Percentiles rank a stretch among this genome's conserved stretches.
These are phyloP conservation scores for Phialophora verrucosa DNA, from an alignment of 2,329 filamentous ascomycete genomes.

Conservation along the genomic window DNA sequence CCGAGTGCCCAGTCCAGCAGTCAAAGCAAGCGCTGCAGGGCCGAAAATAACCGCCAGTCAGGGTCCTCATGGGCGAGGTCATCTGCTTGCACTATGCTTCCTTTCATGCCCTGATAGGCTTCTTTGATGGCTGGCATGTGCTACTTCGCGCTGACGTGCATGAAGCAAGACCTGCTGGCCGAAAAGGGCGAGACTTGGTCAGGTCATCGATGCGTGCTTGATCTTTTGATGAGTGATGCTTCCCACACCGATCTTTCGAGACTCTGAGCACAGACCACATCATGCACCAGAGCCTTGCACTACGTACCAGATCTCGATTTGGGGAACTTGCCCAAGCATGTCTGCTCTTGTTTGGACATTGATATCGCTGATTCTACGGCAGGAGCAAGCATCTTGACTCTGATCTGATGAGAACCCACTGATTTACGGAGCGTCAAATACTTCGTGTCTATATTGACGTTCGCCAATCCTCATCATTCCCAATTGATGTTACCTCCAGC, in stretches of 20 bases:
- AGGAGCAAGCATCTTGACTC: neutral
- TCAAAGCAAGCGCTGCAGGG: constrained; percentile 5
- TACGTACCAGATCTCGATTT: neutral
- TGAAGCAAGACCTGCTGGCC: neutral
- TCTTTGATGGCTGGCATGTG: neutral
- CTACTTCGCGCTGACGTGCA: constrained; percentile 15
- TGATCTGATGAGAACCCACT: neutral
- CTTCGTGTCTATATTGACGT: neutral
- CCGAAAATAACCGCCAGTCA: constrained; percentile 22
- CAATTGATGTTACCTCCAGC: neutral
- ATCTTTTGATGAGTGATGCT: neutral
- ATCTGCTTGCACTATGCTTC: constrained; percentile 7
- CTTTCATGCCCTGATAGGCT: constrained; percentile 9
- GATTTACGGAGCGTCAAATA: neutral
- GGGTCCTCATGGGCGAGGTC: neutral
- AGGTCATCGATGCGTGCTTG: constrained; percentile 2
- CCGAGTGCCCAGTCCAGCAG: constrained; percentile 8
- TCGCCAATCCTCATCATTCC: neutral
- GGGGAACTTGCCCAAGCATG: neutral
- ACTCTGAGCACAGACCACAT: neutral
- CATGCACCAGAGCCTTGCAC: neutral
- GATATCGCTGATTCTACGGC: neutral
- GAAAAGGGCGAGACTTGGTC: neutral
- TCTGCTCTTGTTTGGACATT: neutral
- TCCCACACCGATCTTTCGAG: neutral